phyloP scores from a whole-genome alignment of 345 rosid genomes.

The Citrus maxima region DNA sequence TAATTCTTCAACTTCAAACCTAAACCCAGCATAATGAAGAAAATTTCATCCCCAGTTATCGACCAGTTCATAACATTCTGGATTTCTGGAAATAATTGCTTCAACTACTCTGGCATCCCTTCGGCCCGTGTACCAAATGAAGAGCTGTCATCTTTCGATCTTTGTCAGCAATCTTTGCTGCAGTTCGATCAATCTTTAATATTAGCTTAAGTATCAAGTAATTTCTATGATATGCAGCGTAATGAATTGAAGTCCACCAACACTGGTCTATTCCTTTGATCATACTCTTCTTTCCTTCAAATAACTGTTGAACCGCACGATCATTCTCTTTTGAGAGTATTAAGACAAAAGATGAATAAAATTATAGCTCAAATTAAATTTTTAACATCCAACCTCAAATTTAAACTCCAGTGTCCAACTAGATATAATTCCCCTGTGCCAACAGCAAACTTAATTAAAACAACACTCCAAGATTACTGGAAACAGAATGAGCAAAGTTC shows the following conservation, averaged over 20 bases:
- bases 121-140: background rate
- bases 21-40: conserved; percentile 3
- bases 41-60: background rate
- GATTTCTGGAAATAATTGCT: background rate
- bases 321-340: too few species aligned
- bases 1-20: background rate
- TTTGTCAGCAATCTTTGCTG: too few species aligned
- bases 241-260: conserved; percentile 15
- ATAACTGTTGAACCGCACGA: background rate
- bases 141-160: background rate
- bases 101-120: background rate
- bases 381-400: too few species aligned
- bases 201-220: background rate
- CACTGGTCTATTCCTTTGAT: background rate
- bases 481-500: too few species aligned
- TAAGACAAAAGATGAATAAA: too few species aligned
- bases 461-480: too few species aligned
- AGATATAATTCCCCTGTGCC: too few species aligned
- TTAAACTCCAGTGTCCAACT: too few species aligned
- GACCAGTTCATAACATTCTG: background rate
- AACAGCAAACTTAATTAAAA: too few species aligned
- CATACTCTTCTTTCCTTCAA: background rate
- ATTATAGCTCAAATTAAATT: too few species aligned
- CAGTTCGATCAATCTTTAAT: background rate
- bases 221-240: background rate